These are phyloP conservation scores for Thermochaetoides thermophila DNA, from an alignment of 495 filamentous ascomycete species.

Conservation along the genomic window DNA sequence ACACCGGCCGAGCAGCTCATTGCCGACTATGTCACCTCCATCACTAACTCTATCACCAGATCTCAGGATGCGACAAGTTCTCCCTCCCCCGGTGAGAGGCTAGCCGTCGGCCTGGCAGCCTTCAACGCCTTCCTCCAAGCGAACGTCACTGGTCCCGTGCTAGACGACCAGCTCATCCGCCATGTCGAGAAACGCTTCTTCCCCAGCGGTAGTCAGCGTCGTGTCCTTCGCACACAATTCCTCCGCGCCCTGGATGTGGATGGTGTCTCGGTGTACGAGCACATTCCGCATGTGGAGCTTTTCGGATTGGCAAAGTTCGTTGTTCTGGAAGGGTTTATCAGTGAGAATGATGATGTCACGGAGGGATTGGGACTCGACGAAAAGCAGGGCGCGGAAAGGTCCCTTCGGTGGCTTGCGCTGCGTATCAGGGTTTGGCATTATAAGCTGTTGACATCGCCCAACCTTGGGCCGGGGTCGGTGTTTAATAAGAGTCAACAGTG, in stretches of 20 bases:
- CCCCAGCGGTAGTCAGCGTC: not conserved
- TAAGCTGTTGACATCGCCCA: constrained; percentile 65
- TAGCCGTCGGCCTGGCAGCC: constrained; percentile 52
- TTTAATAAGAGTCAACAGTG: constrained; percentile 30
- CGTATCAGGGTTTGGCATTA: constrained; percentile 78
- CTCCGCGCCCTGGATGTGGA: constrained; percentile 58
- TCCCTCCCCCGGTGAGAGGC: not conserved
- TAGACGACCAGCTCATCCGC: constrained; percentile 26
- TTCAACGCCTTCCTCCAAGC: constrained; percentile 78
- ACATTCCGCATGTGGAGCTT: constrained; percentile 70
- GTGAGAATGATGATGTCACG: constrained; percentile 3
- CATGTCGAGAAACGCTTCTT: constrained; percentile 16
- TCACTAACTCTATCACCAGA: not conserved
- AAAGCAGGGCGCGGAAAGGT: constrained; percentile 6
- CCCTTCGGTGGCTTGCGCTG: constrained; percentile 39
- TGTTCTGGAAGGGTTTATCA: constrained; percentile 25
- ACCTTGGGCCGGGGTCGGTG: constrained; percentile 35
- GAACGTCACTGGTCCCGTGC: constrained; percentile 81
- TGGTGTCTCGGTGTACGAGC: constrained; percentile 71
- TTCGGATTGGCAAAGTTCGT: constrained; percentile 62
- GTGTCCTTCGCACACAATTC: constrained; percentile 23
- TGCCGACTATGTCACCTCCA: constrained; percentile 2
- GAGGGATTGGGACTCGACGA: constrained; percentile 2
- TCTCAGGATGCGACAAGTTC: not conserved
- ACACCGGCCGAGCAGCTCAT: constrained; percentile 9